A percentile compares a stretch with the other conserved stretches of the same genome.
These are phyloP conservation scores for Desmodesmus armatus DNA, from an alignment of 139 green algal genomes.

Conservation along the genomic window DNA sequence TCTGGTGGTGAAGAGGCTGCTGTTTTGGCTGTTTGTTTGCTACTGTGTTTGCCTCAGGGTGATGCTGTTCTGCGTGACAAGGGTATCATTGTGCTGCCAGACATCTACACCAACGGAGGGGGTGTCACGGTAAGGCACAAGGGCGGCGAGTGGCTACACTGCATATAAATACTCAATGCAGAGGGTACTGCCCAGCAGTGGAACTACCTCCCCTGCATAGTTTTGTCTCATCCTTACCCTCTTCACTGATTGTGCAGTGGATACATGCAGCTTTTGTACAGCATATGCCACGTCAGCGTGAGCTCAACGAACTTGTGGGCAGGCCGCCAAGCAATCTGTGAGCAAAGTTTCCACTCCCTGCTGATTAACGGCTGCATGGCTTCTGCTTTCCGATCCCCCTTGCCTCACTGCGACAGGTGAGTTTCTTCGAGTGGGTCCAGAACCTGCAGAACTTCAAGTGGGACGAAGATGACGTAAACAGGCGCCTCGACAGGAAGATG, in stretches of 20 bases:
- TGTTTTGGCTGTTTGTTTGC: constrained; percentile 8
- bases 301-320: background rate
- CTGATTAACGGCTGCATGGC: background rate
- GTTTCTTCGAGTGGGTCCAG: constrained; percentile 61
- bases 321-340: too few species aligned
- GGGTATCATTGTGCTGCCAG: constrained; percentile 70
- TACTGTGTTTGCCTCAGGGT: constrained; percentile 23
- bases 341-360: too few species aligned
- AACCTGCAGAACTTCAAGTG: constrained; percentile 84
- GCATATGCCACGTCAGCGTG: too few species aligned
- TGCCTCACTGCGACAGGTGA: constrained; percentile 52
- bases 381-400: background rate
- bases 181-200: too few species aligned
- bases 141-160: too few species aligned
- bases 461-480: constrained; percentile 83
- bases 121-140: constrained; percentile 79
- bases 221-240: too few species aligned
- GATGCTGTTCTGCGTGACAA: constrained; percentile 79
- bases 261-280: too few species aligned
- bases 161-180: too few species aligned
- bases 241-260: too few species aligned
- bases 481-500: constrained; percentile 38
- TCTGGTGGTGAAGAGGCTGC: background rate
- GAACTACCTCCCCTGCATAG: too few species aligned
- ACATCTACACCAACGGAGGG: constrained; percentile 81